These are phyloP conservation scores for Monilinia aucupariae DNA, from an alignment of 2,329 filamentous ascomycete genomes.

Conservation along the genomic window DNA sequence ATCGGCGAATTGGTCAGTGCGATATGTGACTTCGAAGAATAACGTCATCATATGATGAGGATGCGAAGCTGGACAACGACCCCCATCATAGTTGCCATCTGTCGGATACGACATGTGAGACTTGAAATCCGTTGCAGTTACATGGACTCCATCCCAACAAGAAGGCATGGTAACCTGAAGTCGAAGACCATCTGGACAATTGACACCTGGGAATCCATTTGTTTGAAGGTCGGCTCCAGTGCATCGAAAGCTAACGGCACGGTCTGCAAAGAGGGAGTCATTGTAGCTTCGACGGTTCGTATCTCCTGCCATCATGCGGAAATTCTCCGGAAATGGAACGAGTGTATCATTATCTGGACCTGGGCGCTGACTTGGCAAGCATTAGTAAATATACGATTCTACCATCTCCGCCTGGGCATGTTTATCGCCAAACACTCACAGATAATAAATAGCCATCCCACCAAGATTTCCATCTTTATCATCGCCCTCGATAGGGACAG, in stretches of 20 bases:
- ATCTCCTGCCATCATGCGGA: conserved; percentile 43
- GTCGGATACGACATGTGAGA: conserved; percentile 51
- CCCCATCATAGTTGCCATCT: conserved; percentile 36
- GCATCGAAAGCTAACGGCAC: conserved; percentile 45
- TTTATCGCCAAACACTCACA: conserved; percentile 21
- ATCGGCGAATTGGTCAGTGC: conserved; percentile 51
- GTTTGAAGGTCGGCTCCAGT: conserved; percentile 43
- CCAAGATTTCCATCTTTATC: conserved; percentile 30
- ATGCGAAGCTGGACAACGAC: conserved; percentile 46
- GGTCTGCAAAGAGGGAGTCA: conserved; percentile 11
- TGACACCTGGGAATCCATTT: conserved; percentile 48
- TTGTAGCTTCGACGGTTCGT: conserved; percentile 22
- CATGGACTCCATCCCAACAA: conserved; percentile 57
- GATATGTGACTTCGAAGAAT: conserved; percentile 56
- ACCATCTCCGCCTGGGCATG: too few relatives aligned
- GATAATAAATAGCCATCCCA: conserved; percentile 37
- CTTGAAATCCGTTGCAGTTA: conserved; percentile 51
- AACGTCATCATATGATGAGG: conserved; percentile 52
- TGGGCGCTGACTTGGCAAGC: conserved; percentile 1
- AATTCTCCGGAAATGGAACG: conserved; percentile 34
- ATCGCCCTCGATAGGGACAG: conserved; percentile 34
- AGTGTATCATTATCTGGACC: conserved; percentile 12
- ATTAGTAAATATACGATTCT: neutral
- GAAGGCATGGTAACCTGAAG: conserved; percentile 51
- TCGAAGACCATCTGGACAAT: conserved; percentile 48